Evolutionary conservation across 2,329 filamentous ascomycete genomes (phyloP).

Genomic region (Colletotrichum godetiae): DNA sequence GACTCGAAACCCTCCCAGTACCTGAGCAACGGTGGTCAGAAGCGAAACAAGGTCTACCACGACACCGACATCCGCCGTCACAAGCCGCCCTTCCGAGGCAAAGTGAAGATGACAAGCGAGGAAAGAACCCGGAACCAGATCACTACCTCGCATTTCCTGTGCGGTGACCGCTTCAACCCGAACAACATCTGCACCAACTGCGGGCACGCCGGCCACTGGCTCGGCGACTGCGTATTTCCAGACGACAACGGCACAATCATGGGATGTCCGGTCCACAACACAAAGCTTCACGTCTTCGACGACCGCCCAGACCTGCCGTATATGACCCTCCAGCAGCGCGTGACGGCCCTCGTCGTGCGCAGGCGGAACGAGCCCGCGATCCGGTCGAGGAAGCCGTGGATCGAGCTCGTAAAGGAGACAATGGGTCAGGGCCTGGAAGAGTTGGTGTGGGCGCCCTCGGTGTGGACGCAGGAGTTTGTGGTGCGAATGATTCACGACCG

Average conservation of each 20-base stretch:
- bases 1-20: neutral
- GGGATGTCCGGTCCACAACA: constrained; percentile 4
- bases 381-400: neutral
- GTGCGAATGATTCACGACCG: neutral
- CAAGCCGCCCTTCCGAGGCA: neutral
- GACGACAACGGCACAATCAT: constrained; percentile 1
- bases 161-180: neutral
- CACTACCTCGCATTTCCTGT: neutral
- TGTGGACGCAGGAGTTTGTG: neutral
- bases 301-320: neutral
- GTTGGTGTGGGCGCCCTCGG: neutral
- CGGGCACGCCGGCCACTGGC: neutral
- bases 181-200: neutral
- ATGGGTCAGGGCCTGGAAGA: neutral
- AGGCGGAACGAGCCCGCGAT: constrained; percentile 3
- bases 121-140: neutral
- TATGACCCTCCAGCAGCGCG: neutral
- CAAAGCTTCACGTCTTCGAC: neutral
- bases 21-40: too few species aligned
- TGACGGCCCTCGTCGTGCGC: neutral
- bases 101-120: neutral
- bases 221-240: neutral
- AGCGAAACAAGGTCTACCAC: neutral
- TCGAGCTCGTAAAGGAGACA: neutral
- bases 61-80: neutral